phyloP scores from a whole-genome alignment of 2,329 filamentous ascomycete species.

The Fusarium fujikuroi region DNA sequence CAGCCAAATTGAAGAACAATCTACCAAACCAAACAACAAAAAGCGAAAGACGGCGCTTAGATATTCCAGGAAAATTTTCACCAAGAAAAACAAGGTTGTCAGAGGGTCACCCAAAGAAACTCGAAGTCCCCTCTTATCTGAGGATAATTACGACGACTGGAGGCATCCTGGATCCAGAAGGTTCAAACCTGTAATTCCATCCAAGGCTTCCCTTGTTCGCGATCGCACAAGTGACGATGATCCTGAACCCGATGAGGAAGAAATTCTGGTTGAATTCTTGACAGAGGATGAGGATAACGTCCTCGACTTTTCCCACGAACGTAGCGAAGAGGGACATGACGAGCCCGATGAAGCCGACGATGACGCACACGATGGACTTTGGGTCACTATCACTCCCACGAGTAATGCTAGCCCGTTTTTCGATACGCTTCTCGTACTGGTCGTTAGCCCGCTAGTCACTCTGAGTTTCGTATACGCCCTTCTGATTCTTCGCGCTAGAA shows the following conservation, averaged over 20 bases:
- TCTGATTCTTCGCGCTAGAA: constrained; percentile 85
- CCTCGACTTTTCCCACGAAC: constrained; percentile 42
- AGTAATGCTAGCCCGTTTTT: constrained; percentile 93
- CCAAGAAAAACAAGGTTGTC: constrained; percentile 8
- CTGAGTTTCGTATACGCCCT: constrained; percentile 92
- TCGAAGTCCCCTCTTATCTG: constrained; percentile 30
- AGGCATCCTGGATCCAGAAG: constrained; percentile 4
- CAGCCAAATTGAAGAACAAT: constrained; percentile 4
- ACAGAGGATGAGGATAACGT: constrained; percentile 42
- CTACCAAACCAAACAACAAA: constrained; percentile 12
- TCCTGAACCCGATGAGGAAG: constrained; percentile 21
- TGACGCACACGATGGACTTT: constrained; percentile 75
- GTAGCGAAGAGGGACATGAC: constrained; percentile 35
- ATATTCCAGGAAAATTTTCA: constrained; percentile 10
- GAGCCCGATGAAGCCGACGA: constrained; percentile 37
- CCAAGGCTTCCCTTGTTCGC: constrained; percentile 7
- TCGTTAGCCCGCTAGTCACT: constrained; percentile 92
- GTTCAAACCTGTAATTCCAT: constrained; percentile 11
- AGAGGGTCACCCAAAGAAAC: constrained; percentile 18
- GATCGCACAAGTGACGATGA: constrained; percentile 2
- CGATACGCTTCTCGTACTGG: constrained; percentile 94
- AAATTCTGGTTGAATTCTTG: constrained; percentile 34
- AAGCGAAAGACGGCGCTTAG: constrained; percentile 20
- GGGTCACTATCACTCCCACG: constrained; percentile 95
- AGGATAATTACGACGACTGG: constrained; percentile 26